A percentile compares a stretch with the other conserved stretches of the same genome.
phyloP scores from a whole-genome alignment of 2,329 filamentous ascomycete genomes.

The Rhynchosporium secalis region DNA sequence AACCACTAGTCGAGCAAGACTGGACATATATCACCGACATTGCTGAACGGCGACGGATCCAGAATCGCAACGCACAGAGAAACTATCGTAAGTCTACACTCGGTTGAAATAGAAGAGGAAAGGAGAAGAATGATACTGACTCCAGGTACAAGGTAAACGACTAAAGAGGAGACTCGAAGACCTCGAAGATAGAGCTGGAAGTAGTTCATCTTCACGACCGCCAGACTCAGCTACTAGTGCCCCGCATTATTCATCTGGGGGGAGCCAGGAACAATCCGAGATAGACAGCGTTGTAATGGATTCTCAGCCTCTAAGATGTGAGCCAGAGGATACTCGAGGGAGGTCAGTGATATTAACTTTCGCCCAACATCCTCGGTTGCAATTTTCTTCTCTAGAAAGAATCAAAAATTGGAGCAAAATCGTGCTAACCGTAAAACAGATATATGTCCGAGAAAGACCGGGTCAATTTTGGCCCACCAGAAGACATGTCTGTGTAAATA shows the following conservation, averaged over 20 bases:
- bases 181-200: slow-evolving; percentile 8
- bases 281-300: not conserved
- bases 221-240: not conserved
- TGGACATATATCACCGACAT: slow-evolving; percentile 14
- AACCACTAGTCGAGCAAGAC: not conserved
- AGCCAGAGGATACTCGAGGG: not conserved
- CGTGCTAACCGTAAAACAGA: too few species aligned
- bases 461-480: too few species aligned
- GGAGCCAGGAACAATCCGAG: not conserved
- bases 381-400: too few species aligned
- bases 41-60: slow-evolving; percentile 38
- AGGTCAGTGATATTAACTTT: too few species aligned
- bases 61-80: slow-evolving; percentile 37
- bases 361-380: too few species aligned
- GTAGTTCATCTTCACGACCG: not conserved
- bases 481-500: not conserved
- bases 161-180: slow-evolving; percentile 13
- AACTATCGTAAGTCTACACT: slow-evolving; percentile 8
- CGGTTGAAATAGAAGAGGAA: not conserved
- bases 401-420: too few species aligned
- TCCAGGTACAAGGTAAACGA: not conserved
- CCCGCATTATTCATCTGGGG: not conserved
- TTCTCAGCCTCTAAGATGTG: not conserved
- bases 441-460: not conserved
- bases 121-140: not conserved